Evolutionary conservation across 2,329 filamentous ascomycete species (phyloP).

Genomic region (Fusarium dlaminii): DNA sequence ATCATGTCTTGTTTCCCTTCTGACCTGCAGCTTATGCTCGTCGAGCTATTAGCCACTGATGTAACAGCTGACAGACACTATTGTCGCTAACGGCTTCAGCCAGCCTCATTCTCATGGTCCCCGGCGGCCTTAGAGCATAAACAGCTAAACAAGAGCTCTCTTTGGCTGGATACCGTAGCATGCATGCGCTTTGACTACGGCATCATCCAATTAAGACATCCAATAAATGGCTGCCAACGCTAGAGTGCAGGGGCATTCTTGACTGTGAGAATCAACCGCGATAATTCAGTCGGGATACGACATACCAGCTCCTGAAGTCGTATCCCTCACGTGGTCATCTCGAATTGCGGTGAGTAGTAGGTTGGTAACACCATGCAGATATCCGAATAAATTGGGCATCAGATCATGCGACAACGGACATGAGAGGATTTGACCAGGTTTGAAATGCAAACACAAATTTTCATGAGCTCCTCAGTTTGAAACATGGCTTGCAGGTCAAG

Average conservation of each 20-base stretch:
- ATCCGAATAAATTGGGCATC: not conserved
- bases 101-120: not conserved
- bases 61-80: not conserved
- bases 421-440: not conserved
- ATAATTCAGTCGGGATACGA: not conserved
- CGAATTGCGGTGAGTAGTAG: not conserved
- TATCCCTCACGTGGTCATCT: not conserved
- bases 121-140: not conserved
- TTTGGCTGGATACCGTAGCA: not conserved
- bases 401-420: not conserved
- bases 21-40: not conserved
- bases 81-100: constrained; percentile 8
- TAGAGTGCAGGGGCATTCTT: not conserved
- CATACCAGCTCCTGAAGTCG: not conserved
- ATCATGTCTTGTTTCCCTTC: not conserved
- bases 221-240: not conserved
- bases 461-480: not conserved
- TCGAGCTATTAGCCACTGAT: not conserved
- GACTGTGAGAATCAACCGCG: not conserved
- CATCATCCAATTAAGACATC: not conserved
- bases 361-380: not conserved
- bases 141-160: not conserved
- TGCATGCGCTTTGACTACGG: constrained; percentile 5
- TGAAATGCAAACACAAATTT: not conserved
- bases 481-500: not conserved